Evolutionary conservation across 1,284 basidiomycete genomes (phyloP).

Genomic region (Inonotus hispidus): DNA sequence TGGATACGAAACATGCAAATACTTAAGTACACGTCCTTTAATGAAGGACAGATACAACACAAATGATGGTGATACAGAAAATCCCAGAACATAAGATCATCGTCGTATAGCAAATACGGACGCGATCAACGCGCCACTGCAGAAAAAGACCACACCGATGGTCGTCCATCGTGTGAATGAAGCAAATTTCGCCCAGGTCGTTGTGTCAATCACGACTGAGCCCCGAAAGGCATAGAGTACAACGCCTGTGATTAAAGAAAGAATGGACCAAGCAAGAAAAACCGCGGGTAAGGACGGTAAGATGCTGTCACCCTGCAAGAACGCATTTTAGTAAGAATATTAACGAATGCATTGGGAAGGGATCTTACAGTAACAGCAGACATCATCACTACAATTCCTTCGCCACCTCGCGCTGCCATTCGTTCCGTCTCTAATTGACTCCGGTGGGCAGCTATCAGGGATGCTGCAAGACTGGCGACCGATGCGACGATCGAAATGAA

Average conservation of each 20-base stretch:
- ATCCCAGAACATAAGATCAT: background rate
- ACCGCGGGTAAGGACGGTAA: slow-evolving; percentile 68
- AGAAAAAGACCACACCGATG: slow-evolving; percentile 53
- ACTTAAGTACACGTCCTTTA: background rate
- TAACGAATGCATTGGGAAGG: background rate
- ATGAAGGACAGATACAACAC: background rate
- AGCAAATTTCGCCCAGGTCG: slow-evolving; percentile 38
- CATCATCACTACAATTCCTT: slow-evolving; percentile 53
- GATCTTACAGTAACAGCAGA: slow-evolving; percentile 9
- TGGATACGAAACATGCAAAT: background rate
- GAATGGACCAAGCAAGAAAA: slow-evolving; percentile 61
- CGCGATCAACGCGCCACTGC: slow-evolving; percentile 55
- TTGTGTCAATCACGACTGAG: slow-evolving; percentile 25
- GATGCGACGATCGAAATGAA: slow-evolving; percentile 63
- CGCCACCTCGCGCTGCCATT: slow-evolving; percentile 38
- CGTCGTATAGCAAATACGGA: slow-evolving; percentile 35
- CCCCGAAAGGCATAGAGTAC: slow-evolving; percentile 61
- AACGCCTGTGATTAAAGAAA: slow-evolving; percentile 59
- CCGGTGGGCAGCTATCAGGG: slow-evolving; percentile 59
- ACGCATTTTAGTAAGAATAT: background rate
- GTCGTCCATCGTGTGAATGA: slow-evolving; percentile 59
- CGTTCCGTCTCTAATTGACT: slow-evolving; percentile 59
- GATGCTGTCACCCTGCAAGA: slow-evolving; percentile 49
- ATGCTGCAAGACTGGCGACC: slow-evolving; percentile 59
- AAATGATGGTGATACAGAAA: background rate